A percentile compares a stretch with the other conserved stretches of the same genome.
These are phyloP conservation scores for Colletotrichum gloeosporioides DNA, from an alignment of 2,329 filamentous ascomycete genomes.

Conservation along the genomic window DNA sequence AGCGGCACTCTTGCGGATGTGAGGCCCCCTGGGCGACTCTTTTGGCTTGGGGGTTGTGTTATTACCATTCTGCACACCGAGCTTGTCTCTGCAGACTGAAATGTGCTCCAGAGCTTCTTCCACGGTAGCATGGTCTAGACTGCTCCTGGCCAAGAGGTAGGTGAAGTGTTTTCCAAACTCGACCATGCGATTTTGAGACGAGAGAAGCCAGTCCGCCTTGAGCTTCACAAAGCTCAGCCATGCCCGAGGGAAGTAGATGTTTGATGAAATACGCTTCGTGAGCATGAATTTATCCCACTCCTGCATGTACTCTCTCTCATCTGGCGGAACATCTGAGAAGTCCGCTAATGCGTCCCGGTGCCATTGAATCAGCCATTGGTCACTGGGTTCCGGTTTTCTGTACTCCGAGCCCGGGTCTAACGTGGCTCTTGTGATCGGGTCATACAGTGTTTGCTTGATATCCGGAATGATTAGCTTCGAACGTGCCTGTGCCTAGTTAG, in stretches of 20 bases:
- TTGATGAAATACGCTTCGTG: slow-evolving; percentile 54
- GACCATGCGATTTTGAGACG: slow-evolving; percentile 49
- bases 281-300: slow-evolving; percentile 64
- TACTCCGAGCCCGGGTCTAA: slow-evolving; percentile 55
- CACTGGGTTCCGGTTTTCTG: slow-evolving; percentile 47
- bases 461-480: slow-evolving; percentile 47
- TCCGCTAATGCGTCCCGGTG: slow-evolving; percentile 63
- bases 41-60: slow-evolving; percentile 18
- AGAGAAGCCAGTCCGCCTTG: slow-evolving; percentile 58
- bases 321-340: slow-evolving; percentile 58
- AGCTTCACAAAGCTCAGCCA: slow-evolving; percentile 58
- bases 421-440: slow-evolving; percentile 59
- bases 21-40: slow-evolving; percentile 36
- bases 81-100: slow-evolving; percentile 44
- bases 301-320: slow-evolving; percentile 63
- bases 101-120: slow-evolving; percentile 47
- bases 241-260: slow-evolving; percentile 55
- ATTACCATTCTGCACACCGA: slow-evolving; percentile 7
- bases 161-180: slow-evolving; percentile 62
- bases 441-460: slow-evolving; percentile 59
- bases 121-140: slow-evolving; percentile 50
- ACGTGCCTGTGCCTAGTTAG: background rate
- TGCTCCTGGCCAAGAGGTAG: slow-evolving; percentile 54
- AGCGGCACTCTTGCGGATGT: slow-evolving; percentile 46
- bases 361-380: slow-evolving; percentile 63